Evolutionary conservation across 2,329 filamentous ascomycete species (phyloP).

Genomic region (Hymenoscyphus albidus): DNA sequence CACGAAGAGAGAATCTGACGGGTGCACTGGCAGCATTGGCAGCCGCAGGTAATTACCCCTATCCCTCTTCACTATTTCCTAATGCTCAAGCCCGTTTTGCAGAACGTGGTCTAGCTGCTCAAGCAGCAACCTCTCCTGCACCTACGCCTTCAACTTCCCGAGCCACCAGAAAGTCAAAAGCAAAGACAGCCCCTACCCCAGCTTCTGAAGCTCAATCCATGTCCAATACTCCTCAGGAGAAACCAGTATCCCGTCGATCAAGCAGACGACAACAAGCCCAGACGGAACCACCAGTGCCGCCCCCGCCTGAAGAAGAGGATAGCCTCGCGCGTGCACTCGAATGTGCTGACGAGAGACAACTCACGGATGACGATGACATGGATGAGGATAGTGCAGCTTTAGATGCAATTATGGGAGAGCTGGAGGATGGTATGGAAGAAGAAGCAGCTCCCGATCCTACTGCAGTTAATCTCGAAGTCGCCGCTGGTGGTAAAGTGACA

Average conservation of each 20-base stretch:
- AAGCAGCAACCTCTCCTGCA: slow-evolving; percentile 36
- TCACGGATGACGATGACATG: slow-evolving; percentile 68
- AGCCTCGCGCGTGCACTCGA: slow-evolving; percentile 70
- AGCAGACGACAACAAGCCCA: slow-evolving; percentile 55
- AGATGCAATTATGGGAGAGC: slow-evolving; percentile 84
- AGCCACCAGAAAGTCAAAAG: slow-evolving; percentile 37
- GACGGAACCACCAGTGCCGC: slow-evolving; percentile 49
- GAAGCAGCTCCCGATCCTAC: slow-evolving; percentile 74
- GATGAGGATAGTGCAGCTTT: slow-evolving; percentile 61
- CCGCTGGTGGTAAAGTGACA: slow-evolving; percentile 79
- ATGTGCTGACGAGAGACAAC: slow-evolving; percentile 85
- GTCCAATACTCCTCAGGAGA: slow-evolving; percentile 51
- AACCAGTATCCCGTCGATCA: slow-evolving; percentile 57
- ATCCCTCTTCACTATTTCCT: neutral
- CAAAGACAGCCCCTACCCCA: slow-evolving; percentile 44
- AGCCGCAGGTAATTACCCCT: slow-evolving; percentile 57
- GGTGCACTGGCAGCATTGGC: slow-evolving; percentile 73
- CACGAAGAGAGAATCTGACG: slow-evolving; percentile 59
- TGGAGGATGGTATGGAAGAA: slow-evolving; percentile 78
- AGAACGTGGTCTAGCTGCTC: slow-evolving; percentile 28
- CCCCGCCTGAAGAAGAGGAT: slow-evolving; percentile 56
- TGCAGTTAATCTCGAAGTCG: slow-evolving; percentile 88
- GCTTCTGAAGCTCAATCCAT: slow-evolving; percentile 40
- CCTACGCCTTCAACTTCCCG: slow-evolving; percentile 38
- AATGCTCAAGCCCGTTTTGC: slow-evolving; percentile 29